Evolutionary conservation across 345 rosid genomes (phyloP).

Genomic region (Gossypium longicalyx): DNA sequence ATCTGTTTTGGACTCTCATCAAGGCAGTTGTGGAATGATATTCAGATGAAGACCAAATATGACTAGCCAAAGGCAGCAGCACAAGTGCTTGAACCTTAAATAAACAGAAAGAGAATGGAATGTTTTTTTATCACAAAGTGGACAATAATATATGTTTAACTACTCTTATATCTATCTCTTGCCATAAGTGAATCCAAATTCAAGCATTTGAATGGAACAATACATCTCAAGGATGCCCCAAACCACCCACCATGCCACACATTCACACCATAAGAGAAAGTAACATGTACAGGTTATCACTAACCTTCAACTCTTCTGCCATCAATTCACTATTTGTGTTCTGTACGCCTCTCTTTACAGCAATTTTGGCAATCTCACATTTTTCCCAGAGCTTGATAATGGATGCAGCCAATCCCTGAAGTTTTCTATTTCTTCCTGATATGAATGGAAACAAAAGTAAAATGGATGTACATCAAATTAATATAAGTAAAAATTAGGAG

Average conservation of each 20-base stretch:
- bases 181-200: background rate
- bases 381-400: slow-evolving; percentile 90
- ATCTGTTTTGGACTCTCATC: background rate
- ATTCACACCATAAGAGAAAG: background rate
- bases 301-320: slow-evolving; percentile 87
- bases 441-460: slow-evolving; percentile 19
- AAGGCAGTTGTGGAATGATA: background rate
- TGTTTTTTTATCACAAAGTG: background rate
- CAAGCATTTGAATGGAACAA: background rate
- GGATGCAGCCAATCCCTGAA: slow-evolving; percentile 81
- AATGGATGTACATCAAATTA: slow-evolving; percentile 14
- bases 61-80: background rate
- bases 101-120: slow-evolving; percentile 1
- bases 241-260: background rate
- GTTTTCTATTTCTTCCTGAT: slow-evolving; percentile 83
- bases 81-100: background rate
- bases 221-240: background rate
- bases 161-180: background rate
- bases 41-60: background rate
- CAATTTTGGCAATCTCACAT: slow-evolving; percentile 93
- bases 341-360: slow-evolving; percentile 85
- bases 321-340: slow-evolving; percentile 73
- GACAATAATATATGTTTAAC: background rate
- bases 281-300: slow-evolving; percentile 12
- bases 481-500: slow-evolving; percentile 10